A percentile compares a stretch with the other conserved stretches of the same genome.
These are phyloP conservation scores for Cyclaneusma minus DNA, from an alignment of 2,329 filamentous ascomycete genomes.

Conservation along the genomic window DNA sequence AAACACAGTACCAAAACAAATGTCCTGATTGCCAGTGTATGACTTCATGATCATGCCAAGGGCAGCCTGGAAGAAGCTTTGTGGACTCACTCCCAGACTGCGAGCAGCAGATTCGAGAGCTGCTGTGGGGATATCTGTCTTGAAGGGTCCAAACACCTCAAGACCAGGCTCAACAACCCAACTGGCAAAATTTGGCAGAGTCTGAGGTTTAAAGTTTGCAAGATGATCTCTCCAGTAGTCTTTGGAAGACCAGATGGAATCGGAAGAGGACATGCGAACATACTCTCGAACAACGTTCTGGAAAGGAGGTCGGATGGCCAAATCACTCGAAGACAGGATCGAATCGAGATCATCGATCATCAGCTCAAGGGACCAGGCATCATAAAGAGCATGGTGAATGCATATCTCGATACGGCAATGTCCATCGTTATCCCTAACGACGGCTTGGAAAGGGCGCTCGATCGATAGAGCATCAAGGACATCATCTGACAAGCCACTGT, in stretches of 20 bases:
- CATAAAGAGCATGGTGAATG: constrained; percentile 74
- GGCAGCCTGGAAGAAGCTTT: constrained; percentile 63
- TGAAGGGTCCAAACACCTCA: constrained; percentile 12
- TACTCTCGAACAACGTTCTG: constrained; percentile 38
- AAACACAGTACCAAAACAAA: constrained; percentile 64
- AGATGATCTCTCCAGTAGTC: constrained; percentile 60
- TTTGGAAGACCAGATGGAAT: constrained; percentile 26
- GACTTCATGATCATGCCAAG: constrained; percentile 48
- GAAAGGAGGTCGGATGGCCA: constrained; percentile 39
- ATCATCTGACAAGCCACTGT: constrained; percentile 23
- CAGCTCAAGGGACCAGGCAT: constrained; percentile 84
- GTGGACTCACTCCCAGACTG: constrained; percentile 29
- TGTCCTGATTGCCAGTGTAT: constrained; percentile 48
- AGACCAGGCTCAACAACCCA: constrained; percentile 14
- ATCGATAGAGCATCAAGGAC: constrained; percentile 23
- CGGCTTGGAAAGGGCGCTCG: too few species aligned
- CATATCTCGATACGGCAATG: constrained; percentile 23
- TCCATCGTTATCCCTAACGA: background rate
- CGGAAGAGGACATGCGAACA: constrained; percentile 13
- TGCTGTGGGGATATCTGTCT: constrained; percentile 17
- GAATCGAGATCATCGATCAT: constrained; percentile 49
- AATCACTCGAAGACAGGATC: constrained; percentile 18
- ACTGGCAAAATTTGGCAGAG: constrained; percentile 43
- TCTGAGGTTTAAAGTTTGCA: constrained; percentile 32
- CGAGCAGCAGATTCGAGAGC: constrained; percentile 12